A percentile compares a stretch with the other conserved stretches of the same genome.
Conservation (phyloP, 2,329 filamentous ascomycete genomes). For the Epichloe sylvatica region DNA sequence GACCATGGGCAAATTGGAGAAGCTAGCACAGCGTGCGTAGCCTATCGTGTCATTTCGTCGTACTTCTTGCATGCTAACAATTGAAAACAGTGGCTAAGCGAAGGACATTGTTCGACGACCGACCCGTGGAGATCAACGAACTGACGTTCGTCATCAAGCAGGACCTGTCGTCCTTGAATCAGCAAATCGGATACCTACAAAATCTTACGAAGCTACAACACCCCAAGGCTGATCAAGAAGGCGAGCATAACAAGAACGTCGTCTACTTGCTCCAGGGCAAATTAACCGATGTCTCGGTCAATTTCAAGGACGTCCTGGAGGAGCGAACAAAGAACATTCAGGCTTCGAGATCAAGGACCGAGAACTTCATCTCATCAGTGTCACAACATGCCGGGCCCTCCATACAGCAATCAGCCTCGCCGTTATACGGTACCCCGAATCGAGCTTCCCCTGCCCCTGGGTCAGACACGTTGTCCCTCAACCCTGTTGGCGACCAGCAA, state of each 20-base stretch:
- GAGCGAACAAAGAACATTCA: constrained; percentile 97
- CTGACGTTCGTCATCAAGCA: constrained; percentile 97
- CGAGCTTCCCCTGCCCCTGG: constrained; percentile 52
- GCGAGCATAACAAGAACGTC: constrained; percentile 96
- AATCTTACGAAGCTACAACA: constrained; percentile 63
- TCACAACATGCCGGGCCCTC: constrained; percentile 59
- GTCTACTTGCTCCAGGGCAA: constrained; percentile 84
- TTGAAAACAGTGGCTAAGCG: constrained; percentile 64
- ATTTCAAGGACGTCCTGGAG: constrained; percentile 95
- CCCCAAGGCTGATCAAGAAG: constrained; percentile 62
- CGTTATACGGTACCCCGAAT: constrained; percentile 68
- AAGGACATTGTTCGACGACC: constrained; percentile 93
- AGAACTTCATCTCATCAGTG: constrained; percentile 90
- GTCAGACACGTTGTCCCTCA: constrained; percentile 67
- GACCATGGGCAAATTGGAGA: constrained; percentile 91
- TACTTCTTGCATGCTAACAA: background rate
- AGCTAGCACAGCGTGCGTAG: constrained; percentile 63
- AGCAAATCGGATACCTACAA: constrained; percentile 76
- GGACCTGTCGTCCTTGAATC: constrained; percentile 70
- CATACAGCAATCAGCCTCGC: constrained; percentile 63
- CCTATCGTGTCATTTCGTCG: background rate
- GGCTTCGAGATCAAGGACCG: constrained; percentile 77
- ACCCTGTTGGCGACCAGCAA: constrained; percentile 70
- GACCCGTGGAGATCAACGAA: constrained; percentile 91
- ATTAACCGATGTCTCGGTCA: constrained; percentile 79